Evolutionary conservation across 2,329 filamentous ascomycete genomes (phyloP).

Genomic region (Aspergillus sp.): DNA sequence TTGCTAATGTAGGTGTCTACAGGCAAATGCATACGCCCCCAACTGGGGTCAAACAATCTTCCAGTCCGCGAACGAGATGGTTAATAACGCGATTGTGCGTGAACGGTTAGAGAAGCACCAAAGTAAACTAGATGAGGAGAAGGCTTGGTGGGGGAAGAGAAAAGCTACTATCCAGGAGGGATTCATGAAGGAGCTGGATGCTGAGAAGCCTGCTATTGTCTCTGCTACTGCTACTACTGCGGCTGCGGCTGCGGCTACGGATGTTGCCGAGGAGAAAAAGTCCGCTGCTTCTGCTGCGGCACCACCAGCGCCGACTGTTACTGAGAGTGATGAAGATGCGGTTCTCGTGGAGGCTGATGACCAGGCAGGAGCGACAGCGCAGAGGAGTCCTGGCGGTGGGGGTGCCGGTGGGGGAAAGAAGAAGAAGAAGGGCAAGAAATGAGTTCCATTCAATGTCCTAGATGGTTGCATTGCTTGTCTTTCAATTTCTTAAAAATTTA

Average conservation of each 20-base stretch:
- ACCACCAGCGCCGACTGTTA: constrained; percentile 22
- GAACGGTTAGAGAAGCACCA: constrained; percentile 74
- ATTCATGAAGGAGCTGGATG: constrained; percentile 78
- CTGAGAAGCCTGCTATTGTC: constrained; percentile 16
- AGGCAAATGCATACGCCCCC: constrained; percentile 88
- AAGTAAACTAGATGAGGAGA: constrained; percentile 69
- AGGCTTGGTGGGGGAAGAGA: constrained; percentile 90
- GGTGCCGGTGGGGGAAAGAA: constrained; percentile 26
- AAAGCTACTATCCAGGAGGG: constrained; percentile 69
- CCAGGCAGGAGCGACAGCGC: constrained; percentile 34
- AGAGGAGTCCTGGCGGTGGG: constrained; percentile 11
- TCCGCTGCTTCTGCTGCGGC: constrained; percentile 13
- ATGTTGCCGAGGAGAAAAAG: constrained; percentile 9
- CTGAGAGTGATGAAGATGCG: constrained; percentile 67
- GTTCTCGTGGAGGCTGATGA: constrained; percentile 72
- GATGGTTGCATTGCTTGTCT: not conserved
- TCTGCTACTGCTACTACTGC: constrained; percentile 13
- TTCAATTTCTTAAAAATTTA: constrained; percentile 1
- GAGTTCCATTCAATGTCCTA: constrained; percentile 13
- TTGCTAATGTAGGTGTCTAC: not conserved
- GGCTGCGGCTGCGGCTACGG: constrained; percentile 16
- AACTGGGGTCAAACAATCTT: constrained; percentile 96
- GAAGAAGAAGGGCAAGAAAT: constrained; percentile 52
- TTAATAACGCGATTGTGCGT: constrained; percentile 76
- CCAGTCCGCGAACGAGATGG: constrained; percentile 95